Conservation (phyloP, 225 moss, liverwort and hornwort genomes). For the Marchantia paleacea region DNA sequence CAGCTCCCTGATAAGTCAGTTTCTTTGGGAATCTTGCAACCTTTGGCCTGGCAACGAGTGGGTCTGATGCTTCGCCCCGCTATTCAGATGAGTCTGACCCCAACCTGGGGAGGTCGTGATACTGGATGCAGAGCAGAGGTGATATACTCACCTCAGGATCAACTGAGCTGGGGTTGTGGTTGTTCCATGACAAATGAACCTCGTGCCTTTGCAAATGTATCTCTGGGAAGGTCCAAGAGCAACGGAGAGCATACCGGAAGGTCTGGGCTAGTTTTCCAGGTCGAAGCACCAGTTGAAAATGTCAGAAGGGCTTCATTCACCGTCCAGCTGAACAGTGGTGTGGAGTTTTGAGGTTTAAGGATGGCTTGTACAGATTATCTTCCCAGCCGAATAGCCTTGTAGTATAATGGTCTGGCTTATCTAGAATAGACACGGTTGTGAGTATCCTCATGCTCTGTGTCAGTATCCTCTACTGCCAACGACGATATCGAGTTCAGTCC, state of each 20-base stretch:
- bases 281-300: slow-evolving; percentile 55
- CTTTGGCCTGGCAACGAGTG: slow-evolving; percentile 58
- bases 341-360: slow-evolving; percentile 50
- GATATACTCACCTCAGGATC: slow-evolving; percentile 65
- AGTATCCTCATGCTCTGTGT: neutral
- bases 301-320: slow-evolving; percentile 51
- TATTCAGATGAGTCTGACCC: slow-evolving; percentile 58
- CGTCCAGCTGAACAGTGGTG: slow-evolving; percentile 71
- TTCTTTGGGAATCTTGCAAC: slow-evolving; percentile 53
- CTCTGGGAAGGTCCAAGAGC: slow-evolving; percentile 65
- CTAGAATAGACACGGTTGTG: neutral
- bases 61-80: slow-evolving; percentile 66
- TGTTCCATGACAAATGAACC: slow-evolving; percentile 50
- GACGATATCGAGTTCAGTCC: neutral
- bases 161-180: slow-evolving; percentile 75
- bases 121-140: slow-evolving; percentile 58
- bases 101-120: slow-evolving; percentile 57
- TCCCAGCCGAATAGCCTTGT: slow-evolving; percentile 13
- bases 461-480: neutral
- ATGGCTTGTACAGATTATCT: slow-evolving; percentile 11
- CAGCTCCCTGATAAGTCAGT: slow-evolving; percentile 57
- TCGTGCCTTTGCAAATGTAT: slow-evolving; percentile 61
- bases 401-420: slow-evolving; percentile 9
- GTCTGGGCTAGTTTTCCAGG: slow-evolving; percentile 64
- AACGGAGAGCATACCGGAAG: slow-evolving; percentile 77